Conservation (phyloP, 345 rosid species). For the Litchi chinensis region DNA sequence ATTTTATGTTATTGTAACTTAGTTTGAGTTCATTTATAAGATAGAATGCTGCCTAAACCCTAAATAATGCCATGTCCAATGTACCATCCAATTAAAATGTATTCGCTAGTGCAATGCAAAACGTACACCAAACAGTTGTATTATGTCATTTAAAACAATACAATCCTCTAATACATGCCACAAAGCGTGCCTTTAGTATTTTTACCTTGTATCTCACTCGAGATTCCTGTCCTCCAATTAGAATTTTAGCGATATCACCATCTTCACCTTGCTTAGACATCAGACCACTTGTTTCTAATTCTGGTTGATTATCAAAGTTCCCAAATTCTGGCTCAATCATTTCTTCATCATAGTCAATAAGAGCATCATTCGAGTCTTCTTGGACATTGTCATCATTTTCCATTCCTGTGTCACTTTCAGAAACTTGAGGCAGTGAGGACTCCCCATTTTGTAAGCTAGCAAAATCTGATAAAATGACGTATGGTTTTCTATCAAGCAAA, state of each 20-base stretch:
- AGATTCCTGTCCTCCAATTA: slow-evolving; percentile 50
- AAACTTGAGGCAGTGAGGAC: slow-evolving; percentile 34
- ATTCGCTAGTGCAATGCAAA: neutral
- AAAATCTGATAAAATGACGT: slow-evolving; percentile 71
- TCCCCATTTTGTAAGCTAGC: slow-evolving; percentile 39
- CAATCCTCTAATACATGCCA: neutral
- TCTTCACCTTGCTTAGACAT: slow-evolving; percentile 30
- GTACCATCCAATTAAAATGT: neutral
- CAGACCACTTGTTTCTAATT: slow-evolving; percentile 29
- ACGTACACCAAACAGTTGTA: neutral
- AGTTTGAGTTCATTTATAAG: neutral
- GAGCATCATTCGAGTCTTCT: slow-evolving; percentile 41
- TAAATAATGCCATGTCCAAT: neutral
- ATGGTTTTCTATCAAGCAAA: slow-evolving; percentile 70
- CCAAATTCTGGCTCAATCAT: slow-evolving; percentile 50
- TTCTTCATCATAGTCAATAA: slow-evolving; percentile 48
- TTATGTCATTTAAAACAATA: neutral
- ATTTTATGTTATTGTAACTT: neutral
- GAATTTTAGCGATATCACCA: slow-evolving; percentile 47
- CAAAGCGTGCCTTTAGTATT: neutral
- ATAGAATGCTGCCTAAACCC: neutral
- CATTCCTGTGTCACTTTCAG: slow-evolving; percentile 39
- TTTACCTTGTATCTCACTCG: slow-evolving; percentile 71
- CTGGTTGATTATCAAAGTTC: slow-evolving; percentile 49
- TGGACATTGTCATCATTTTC: slow-evolving; percentile 42